A percentile compares a stretch with the other conserved stretches of the same genome.
These are phyloP conservation scores for Geotrichum citri-aurantii DNA, from an alignment of 1,139 yeast genomes.

Conservation along the genomic window DNA sequence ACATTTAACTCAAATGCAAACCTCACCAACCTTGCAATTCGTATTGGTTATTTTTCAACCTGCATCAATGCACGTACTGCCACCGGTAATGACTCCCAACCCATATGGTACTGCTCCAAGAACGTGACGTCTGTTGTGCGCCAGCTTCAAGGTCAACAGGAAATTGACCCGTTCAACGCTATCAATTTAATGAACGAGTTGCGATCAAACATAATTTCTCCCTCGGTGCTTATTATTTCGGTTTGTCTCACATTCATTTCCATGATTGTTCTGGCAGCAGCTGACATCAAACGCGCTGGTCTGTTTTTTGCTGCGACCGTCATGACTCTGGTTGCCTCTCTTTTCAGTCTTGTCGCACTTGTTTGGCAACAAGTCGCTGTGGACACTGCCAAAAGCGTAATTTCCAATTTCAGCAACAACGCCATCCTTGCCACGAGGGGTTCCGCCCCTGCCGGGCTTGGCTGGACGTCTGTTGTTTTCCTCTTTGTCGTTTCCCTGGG, in stretches of 20 bases:
- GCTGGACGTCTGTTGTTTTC: constrained; percentile 17
- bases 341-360: constrained; percentile 25
- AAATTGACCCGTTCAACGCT: constrained; percentile 27
- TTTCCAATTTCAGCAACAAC: constrained; percentile 18
- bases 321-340: constrained; percentile 20
- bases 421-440: constrained; percentile 12
- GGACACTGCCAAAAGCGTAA: constrained; percentile 19
- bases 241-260: constrained; percentile 13
- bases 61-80: constrained; percentile 22
- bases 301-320: constrained; percentile 21
- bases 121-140: constrained; percentile 21
- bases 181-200: constrained; percentile 19
- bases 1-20: constrained; percentile 15
- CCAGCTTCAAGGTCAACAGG: constrained; percentile 16
- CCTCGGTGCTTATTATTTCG: constrained; percentile 13
- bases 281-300: constrained; percentile 3
- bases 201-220: constrained; percentile 14
- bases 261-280: constrained; percentile 10
- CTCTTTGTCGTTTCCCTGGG: constrained; percentile 16
- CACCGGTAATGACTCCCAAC: constrained; percentile 10
- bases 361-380: constrained; percentile 30
- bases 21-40: constrained; percentile 21
- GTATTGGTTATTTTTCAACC: constrained; percentile 29
- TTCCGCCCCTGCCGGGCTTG: constrained; percentile 17
- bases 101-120: constrained; percentile 26